Evolutionary conservation across 768 basidiomycete species (phyloP).

Genomic region (Termitomyces sp.): DNA sequence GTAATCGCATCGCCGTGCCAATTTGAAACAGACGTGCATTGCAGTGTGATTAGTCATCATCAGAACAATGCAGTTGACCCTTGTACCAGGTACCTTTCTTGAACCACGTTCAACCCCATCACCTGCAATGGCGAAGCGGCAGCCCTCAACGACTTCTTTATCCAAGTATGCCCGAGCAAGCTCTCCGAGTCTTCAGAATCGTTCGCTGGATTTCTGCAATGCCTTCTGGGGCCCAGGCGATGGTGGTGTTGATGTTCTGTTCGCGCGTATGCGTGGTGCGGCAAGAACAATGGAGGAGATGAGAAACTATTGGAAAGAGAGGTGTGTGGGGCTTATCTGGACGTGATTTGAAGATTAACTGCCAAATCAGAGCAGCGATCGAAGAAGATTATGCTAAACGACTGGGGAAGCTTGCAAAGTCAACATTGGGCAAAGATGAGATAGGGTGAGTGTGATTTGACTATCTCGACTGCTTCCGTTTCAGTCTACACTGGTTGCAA

Average conservation of each 20-base stretch:
- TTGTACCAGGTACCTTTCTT: constrained; percentile 4
- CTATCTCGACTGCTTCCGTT: constrained; percentile 1
- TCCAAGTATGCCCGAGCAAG: constrained; percentile 61
- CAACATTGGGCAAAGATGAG: constrained; percentile 80
- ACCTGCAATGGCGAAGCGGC: constrained; percentile 63
- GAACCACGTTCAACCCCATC: constrained; percentile 12
- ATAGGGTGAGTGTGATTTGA: constrained; percentile 71
- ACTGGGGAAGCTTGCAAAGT: constrained; percentile 74
- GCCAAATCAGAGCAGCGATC: constrained; percentile 63
- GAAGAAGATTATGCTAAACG: constrained; percentile 96
- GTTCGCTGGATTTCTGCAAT: constrained; percentile 89
- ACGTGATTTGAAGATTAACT: constrained; percentile 6
- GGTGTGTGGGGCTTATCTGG: constrained; percentile 48
- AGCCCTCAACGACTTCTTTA: constrained; percentile 79
- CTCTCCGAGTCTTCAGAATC: constrained; percentile 44
- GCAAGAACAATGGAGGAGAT: constrained; percentile 87
- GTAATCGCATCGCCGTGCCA: not conserved
- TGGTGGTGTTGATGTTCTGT: constrained; percentile 87
- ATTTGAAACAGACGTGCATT: not conserved
- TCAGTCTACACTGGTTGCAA: not conserved
- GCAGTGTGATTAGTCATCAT: constrained; percentile 12
- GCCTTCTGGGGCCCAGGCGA: constrained; percentile 92
- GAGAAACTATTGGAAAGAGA: constrained; percentile 87
- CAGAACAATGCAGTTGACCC: not conserved
- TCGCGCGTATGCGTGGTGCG: constrained; percentile 86